Evolutionary conservation across 805 yeast species (phyloP).

Genomic region (Starmerella cellae): DNA sequence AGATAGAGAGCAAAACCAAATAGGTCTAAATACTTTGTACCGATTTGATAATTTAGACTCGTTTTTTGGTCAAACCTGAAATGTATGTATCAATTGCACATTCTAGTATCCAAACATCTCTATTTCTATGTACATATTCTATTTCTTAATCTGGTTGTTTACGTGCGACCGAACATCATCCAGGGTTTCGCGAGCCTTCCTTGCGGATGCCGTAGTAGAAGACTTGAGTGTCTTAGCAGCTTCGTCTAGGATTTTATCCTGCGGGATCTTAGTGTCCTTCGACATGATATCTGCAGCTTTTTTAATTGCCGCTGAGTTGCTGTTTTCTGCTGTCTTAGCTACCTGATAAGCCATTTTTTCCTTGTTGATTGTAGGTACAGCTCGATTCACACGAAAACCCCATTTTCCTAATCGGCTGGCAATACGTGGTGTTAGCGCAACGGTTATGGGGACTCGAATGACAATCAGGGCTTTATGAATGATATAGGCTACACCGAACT

Average conservation of each 20-base stretch:
- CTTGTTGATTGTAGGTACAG: slow-evolving; percentile 19
- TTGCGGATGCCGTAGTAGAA: neutral
- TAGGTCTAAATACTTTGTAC: too few species aligned
- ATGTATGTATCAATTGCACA: too few species aligned
- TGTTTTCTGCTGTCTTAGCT: slow-evolving; percentile 4
- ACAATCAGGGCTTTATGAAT: slow-evolving; percentile 77
- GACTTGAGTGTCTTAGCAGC: slow-evolving; percentile 2
- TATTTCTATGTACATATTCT: neutral
- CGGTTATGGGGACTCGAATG: slow-evolving; percentile 77
- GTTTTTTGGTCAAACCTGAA: too few species aligned
- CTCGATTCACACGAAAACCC: slow-evolving; percentile 64
- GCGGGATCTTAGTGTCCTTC: neutral
- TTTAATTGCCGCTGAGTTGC: slow-evolving; percentile 8
- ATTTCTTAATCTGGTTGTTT: neutral
- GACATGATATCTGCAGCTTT: slow-evolving; percentile 8
- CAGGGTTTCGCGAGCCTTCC: neutral
- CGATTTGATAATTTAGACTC: neutral
- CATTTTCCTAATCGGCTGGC: slow-evolving; percentile 51
- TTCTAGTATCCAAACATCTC: too few species aligned
- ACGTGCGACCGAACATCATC: neutral
- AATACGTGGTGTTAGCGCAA: slow-evolving; percentile 76
- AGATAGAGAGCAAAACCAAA: too few species aligned
- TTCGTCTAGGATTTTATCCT: neutral
- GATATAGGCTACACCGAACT: slow-evolving; percentile 82
- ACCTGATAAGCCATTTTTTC: slow-evolving; percentile 12